Percentiles rank a stretch among this genome's conserved stretches.
Conservation (phyloP, 139 green algal species). For the Chlorella sorokiniana region DNA sequence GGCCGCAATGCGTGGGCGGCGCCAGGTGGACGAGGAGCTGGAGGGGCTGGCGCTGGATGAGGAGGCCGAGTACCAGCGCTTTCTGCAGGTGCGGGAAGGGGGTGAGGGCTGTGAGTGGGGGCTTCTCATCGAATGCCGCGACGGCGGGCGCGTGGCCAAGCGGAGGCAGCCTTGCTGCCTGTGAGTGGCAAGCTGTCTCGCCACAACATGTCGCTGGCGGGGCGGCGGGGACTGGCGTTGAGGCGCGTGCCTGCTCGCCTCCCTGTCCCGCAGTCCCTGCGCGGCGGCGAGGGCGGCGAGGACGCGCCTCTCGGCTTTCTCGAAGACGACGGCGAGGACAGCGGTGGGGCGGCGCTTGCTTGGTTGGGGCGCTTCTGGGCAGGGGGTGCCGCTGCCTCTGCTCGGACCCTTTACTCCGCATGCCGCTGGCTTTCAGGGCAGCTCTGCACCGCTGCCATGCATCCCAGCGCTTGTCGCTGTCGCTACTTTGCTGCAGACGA, state of each 20-base stretch:
- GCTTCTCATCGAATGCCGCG: no score
- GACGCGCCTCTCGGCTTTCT: background rate
- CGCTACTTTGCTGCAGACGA: slow-evolving; percentile 33
- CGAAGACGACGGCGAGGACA: background rate
- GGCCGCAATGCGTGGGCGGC: background rate
- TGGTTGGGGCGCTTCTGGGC: background rate
- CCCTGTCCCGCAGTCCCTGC: slow-evolving; percentile 7
- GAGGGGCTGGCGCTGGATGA: slow-evolving; percentile 21
- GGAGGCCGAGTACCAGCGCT: slow-evolving; percentile 41
- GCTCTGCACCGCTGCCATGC: background rate
- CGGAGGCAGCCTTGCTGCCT: no score
- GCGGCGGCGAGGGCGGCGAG: background rate
- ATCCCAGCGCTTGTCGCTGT: no score
- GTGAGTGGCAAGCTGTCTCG: no score
- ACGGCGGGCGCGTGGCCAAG: no score
- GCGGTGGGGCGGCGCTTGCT: background rate
- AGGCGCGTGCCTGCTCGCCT: background rate
- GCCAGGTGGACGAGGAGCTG: slow-evolving; percentile 23
- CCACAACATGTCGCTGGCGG: background rate
- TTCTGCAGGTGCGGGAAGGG: slow-evolving; percentile 10
- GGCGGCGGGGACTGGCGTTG: background rate
- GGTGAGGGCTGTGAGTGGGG: background rate
- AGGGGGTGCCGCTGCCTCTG: background rate
- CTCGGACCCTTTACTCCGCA: background rate
- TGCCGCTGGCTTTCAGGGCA: background rate